phyloP scores from a whole-genome alignment of 2,329 filamentous ascomycete genomes.

The Lachnellula cervina region DNA sequence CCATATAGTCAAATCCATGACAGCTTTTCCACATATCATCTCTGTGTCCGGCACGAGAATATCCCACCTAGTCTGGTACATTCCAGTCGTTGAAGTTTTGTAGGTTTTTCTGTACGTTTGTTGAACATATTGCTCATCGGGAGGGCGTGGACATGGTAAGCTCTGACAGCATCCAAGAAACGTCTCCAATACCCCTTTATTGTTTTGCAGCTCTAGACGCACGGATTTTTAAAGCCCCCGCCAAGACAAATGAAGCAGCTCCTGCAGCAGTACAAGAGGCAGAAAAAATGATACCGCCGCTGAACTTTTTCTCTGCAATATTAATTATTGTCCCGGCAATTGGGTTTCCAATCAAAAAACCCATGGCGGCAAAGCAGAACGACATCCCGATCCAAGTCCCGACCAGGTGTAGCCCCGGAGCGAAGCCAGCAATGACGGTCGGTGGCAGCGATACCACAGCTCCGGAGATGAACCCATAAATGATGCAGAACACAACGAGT shows the following conservation, averaged over 20 bases:
- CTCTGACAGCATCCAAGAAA: too few relatives aligned
- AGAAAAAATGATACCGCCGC: conserved; percentile 53
- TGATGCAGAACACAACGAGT: conserved; percentile 55
- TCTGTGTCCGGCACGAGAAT: too few relatives aligned
- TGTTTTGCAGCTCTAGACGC: background rate
- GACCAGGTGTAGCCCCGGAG: conserved; percentile 39
- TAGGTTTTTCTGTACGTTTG: too few relatives aligned
- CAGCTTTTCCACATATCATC: too few relatives aligned
- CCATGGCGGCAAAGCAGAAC: conserved; percentile 39
- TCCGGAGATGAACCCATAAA: conserved; percentile 64
- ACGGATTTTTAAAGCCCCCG: background rate
- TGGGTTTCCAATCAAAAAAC: conserved; percentile 57
- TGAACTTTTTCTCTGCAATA: conserved; percentile 39
- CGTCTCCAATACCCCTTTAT: background rate
- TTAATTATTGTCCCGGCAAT: conserved; percentile 57
- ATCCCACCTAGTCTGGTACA: too few relatives aligned
- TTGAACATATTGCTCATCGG: too few relatives aligned
- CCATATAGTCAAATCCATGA: too few relatives aligned
- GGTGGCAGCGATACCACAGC: conserved; percentile 58
- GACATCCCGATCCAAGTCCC: conserved; percentile 29
- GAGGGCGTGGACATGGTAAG: too few relatives aligned
- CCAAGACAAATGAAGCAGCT: background rate
- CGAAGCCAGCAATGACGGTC: conserved; percentile 46
- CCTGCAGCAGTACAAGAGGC: conserved; percentile 25
- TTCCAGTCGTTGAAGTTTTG: too few relatives aligned